These are phyloP conservation scores for Aspergillus ruber DNA, from an alignment of 2,329 filamentous ascomycete species.

Conservation along the genomic window DNA sequence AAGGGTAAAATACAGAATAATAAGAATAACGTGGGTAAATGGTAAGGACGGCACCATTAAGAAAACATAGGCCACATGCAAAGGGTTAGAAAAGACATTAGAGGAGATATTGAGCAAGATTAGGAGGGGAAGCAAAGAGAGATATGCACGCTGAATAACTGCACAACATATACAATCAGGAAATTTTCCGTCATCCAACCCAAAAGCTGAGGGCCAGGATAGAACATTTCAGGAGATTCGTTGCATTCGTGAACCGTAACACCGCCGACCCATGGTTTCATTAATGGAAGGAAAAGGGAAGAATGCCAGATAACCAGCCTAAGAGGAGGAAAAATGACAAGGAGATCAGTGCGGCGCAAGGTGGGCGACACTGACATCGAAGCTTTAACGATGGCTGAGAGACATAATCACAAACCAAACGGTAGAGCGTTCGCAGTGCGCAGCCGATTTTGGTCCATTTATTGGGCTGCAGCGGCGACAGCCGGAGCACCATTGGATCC, in stretches of 20 bases:
- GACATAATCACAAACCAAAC: background rate
- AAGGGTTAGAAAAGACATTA: slow-evolving; percentile 14
- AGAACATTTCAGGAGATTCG: slow-evolving; percentile 20
- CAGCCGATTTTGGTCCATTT: background rate
- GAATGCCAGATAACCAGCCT: background rate
- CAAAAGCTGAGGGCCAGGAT: background rate
- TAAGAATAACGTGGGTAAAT: slow-evolving; percentile 1
- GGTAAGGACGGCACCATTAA: slow-evolving; percentile 4
- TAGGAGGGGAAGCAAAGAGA: slow-evolving; percentile 13
- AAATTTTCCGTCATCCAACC: slow-evolving; percentile 16
- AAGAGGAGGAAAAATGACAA: slow-evolving; percentile 4
- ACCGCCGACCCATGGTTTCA: slow-evolving; percentile 22
- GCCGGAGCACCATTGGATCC: slow-evolving; percentile 21
- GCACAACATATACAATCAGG: slow-evolving; percentile 24
- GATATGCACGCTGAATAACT: slow-evolving; percentile 35
- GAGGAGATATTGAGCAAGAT: slow-evolving; percentile 15
- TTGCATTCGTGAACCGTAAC: slow-evolving; percentile 33
- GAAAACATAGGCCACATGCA: slow-evolving; percentile 15
- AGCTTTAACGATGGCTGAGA: background rate
- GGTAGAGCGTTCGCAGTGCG: background rate
- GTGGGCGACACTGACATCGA: background rate
- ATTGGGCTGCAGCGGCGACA: slow-evolving; percentile 13
- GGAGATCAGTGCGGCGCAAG: slow-evolving; percentile 1
- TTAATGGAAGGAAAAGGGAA: slow-evolving; percentile 11
- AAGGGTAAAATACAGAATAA: slow-evolving; percentile 11